Evolutionary conservation across 495 filamentous ascomycete genomes (phyloP), one percentile per base, ranked within the genome.

Genomic region (Haplographium delicatum): DNA sequence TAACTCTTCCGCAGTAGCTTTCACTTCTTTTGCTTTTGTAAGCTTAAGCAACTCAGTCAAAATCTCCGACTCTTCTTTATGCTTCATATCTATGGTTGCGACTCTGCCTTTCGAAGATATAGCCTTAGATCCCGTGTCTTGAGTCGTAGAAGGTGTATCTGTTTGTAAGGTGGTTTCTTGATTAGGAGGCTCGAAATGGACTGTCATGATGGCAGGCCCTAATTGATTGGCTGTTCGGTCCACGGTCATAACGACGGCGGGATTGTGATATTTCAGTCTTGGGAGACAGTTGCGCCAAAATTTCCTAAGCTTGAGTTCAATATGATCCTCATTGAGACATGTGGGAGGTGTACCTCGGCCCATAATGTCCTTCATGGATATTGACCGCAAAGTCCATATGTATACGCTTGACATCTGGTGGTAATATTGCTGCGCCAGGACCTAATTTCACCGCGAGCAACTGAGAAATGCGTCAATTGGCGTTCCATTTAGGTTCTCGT

Each of bases 181-280:
- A 33, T 51, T 50, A 47, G 58, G 53, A 57, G 73, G 61, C 56
- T 66, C 62, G 63, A 86, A 89, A 72, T 89, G 88, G 45, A 98
- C 71, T 51, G 82, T 85, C 67, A 97, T 70, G 1, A 68, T 78
- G 4, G 91, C 81, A 1, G 76, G 82, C 30, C 71, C 80, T 41
- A 59, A 64, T 43, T 80, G 68, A 20, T 85, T 70, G 16, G 51
- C 35, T 18, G 73, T 81, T 42, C 88, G 84, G 58, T 79, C 79
- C 45, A 97, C 81, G 28, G 85, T 83, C 82, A 97, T 91, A 13
- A 80, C 76, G 13, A 97, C 64, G 6, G 79, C 72, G 0, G 93
- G 93, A 64, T 98, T 98, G 73, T 93, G 85, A 72, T 84, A 97
- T 74, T 98, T 95, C 20, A 98, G 72, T 54, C 88, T 80, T 1